Percentiles rank a stretch among this genome's conserved stretches.
phyloP scores from a whole-genome alignment of 352 stramenopile genomes.

The Pythium aristosporum region DNA sequence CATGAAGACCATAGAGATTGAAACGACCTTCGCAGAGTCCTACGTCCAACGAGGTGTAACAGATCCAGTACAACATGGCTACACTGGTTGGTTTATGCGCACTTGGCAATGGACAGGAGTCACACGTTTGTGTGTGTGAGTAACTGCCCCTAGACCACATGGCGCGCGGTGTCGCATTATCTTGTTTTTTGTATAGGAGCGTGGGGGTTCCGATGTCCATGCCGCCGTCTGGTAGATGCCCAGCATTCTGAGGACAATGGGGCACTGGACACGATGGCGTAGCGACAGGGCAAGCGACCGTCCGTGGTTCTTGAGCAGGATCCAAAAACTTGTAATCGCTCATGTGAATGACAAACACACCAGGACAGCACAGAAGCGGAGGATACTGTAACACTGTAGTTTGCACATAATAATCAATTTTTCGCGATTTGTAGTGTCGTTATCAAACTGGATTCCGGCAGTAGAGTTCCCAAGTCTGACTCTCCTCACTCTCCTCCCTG shows the following conservation, averaged over 20 bases:
- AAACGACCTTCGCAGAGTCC: neutral
- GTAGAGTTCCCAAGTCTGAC: no score
- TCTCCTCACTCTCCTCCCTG: no score
- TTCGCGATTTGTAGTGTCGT: no score
- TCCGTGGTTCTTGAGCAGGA: neutral
- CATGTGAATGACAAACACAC: no score
- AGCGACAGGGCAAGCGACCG: neutral
- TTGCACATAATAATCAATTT: no score
- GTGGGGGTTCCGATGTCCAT: neutral
- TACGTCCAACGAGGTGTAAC: neutral
- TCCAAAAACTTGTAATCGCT: neutral
- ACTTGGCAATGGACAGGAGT: slow-evolving; percentile 1
- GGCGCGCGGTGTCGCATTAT: neutral
- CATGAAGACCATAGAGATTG: neutral
- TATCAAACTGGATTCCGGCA: no score
- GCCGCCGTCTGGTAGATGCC: neutral
- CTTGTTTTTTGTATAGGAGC: slow-evolving; percentile 8
- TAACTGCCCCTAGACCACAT: slow-evolving; percentile 4
- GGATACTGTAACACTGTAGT: no score
- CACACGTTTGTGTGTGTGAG: slow-evolving; percentile 8
- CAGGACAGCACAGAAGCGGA: no score
- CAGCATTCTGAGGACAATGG: neutral
- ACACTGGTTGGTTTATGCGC: neutral
- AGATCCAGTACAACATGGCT: neutral
- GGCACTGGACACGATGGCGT: slow-evolving; percentile 6